Evolutionary conservation across 1,284 basidiomycete species (phyloP).

Genomic region (Naganishia sp.): DNA sequence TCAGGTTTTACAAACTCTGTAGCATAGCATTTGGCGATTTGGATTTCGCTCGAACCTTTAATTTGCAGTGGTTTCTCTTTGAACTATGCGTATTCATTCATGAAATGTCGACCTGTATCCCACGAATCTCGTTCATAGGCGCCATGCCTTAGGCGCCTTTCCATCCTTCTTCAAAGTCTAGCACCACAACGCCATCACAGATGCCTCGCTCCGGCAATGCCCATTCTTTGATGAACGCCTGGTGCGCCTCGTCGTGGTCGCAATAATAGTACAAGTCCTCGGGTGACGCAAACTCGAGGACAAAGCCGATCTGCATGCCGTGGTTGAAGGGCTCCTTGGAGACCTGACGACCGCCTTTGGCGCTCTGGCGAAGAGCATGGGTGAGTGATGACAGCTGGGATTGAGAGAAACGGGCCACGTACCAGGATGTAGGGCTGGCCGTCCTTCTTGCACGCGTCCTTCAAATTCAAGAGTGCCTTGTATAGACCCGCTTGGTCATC

Average conservation of each 20-base stretch:
- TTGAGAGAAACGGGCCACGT: not conserved
- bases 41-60: not conserved
- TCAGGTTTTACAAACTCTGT: too few species aligned
- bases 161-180: constrained; percentile 29
- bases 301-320: constrained; percentile 28
- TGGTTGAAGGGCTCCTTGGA: constrained; percentile 25
- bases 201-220: constrained; percentile 1
- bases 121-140: not conserved
- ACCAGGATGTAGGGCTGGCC: constrained; percentile 33
- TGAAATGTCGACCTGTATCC: constrained; percentile 3
- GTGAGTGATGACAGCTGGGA: not conserved
- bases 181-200: constrained; percentile 21
- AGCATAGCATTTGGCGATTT: constrained; percentile 6
- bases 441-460: constrained; percentile 25
- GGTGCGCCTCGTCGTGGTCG: constrained; percentile 23
- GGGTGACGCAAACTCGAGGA: constrained; percentile 20
- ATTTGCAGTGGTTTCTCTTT: constrained; percentile 2
- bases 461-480: constrained; percentile 22
- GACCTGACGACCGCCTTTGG: constrained; percentile 29
- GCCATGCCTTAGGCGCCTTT: not conserved
- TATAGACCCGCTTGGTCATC: constrained; percentile 18
- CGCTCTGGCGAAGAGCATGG: not conserved
- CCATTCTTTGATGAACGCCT: constrained; percentile 18
- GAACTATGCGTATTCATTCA: constrained; percentile 16
- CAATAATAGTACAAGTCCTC: constrained; percentile 31